phyloP scores from a whole-genome alignment of 2,329 filamentous ascomycete genomes.

The Claviceps capensis region DNA sequence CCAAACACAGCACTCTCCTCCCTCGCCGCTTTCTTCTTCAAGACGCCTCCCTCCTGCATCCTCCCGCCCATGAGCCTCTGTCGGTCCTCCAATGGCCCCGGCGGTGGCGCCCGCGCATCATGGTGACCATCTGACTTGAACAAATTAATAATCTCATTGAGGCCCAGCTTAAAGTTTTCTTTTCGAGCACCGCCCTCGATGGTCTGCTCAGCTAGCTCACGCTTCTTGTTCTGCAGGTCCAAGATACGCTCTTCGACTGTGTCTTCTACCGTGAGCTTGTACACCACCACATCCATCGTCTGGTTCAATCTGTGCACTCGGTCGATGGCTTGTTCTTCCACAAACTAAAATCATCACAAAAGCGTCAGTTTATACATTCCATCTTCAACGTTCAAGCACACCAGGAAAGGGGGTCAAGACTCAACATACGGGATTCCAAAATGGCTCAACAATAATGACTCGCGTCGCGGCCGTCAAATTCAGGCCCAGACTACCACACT shows the following conservation, averaged over 20 bases:
- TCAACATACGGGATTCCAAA: conserved; percentile 78
- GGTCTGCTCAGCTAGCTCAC: conserved; percentile 77
- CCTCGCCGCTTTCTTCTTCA: conserved; percentile 18
- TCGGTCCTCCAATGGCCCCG: conserved; percentile 5
- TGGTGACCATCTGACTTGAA: conserved; percentile 53
- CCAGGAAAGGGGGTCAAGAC: neutral
- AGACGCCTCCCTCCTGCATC: conserved; percentile 8
- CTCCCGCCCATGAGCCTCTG: conserved; percentile 2
- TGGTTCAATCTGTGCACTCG: conserved; percentile 97
- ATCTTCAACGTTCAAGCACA: neutral
- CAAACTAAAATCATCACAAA: conserved; percentile 44
- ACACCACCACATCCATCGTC: conserved; percentile 86
- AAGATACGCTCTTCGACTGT: conserved; percentile 91
- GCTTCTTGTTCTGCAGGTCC: conserved; percentile 88
- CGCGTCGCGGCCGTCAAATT: conserved; percentile 89
- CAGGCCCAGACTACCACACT: conserved; percentile 83
- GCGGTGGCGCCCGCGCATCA: conserved; percentile 6
- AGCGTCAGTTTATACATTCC: no score
- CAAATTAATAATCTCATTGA: conserved; percentile 86
- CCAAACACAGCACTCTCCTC: conserved; percentile 27
- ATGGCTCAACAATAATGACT: conserved; percentile 91
- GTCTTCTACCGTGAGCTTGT: conserved; percentile 76
- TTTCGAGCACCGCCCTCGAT: conserved; percentile 72
- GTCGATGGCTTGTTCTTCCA: conserved; percentile 97
- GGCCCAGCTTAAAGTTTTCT: conserved; percentile 64